Percentiles rank a stretch among this genome's conserved stretches.
These are phyloP conservation scores for Botryotinia narcissicola DNA, from an alignment of 2,329 filamentous ascomycete genomes.

Conservation along the genomic window DNA sequence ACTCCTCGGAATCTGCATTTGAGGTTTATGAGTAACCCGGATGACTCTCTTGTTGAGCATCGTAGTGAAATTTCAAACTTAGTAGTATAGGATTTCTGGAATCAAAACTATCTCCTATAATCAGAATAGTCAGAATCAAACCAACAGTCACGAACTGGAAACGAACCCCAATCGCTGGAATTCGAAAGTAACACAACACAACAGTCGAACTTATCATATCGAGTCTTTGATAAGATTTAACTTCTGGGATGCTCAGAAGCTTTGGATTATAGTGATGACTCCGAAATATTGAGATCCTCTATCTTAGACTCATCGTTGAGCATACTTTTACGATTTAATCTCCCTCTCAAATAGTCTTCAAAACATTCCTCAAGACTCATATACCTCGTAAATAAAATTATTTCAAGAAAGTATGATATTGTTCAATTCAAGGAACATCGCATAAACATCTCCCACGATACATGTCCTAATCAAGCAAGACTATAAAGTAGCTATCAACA, in stretches of 20 bases:
- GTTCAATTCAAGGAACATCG: fast-evolving
- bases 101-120: not conserved
- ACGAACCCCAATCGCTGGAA: not conserved
- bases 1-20: not conserved
- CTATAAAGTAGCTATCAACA: no score
- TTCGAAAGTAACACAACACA: not conserved
- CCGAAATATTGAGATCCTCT: fast-evolving
- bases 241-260: not conserved
- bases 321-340: not conserved
- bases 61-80: fast-evolving
- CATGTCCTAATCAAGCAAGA: no score
- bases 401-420: no score
- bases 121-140: not conserved
- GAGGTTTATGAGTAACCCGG: not conserved
- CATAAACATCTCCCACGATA: no score
- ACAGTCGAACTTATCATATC: no score
- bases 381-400: no score
- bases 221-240: no score
- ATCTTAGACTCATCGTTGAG: not conserved
- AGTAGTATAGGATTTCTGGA: not conserved
- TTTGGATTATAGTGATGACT: no score
- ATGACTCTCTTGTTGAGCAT: not conserved
- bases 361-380: no score
- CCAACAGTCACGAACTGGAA: not conserved
- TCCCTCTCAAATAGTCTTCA: fast-evolving